These are phyloP conservation scores for Aspergillus terreus DNA, from an alignment of 2,329 filamentous ascomycete genomes.

Conservation along the genomic window DNA sequence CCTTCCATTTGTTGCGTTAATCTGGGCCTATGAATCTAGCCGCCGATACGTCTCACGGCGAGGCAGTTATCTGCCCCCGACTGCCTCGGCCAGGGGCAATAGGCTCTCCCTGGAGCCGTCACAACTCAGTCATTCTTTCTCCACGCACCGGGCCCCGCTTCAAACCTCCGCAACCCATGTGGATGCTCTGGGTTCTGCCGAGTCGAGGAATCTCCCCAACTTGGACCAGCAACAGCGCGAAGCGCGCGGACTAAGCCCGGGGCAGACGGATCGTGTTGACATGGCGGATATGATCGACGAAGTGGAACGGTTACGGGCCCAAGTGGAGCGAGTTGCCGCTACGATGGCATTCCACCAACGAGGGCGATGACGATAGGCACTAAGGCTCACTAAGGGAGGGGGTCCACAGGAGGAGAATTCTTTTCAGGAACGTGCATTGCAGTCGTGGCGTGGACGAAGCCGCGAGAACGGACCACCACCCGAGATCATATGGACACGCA, in stretches of 20 bases:
- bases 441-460: not conserved
- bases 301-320: slow-evolving; percentile 31
- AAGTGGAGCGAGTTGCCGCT: slow-evolving; percentile 32
- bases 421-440: slow-evolving; percentile 2
- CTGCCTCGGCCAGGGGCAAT: slow-evolving; percentile 14
- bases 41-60: slow-evolving; percentile 25
- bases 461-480: slow-evolving; percentile 4
- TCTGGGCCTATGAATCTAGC: slow-evolving; percentile 52
- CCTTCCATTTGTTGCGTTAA: slow-evolving; percentile 54
- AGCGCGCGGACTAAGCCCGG: slow-evolving; percentile 20
- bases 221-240: slow-evolving; percentile 17
- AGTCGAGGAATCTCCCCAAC: slow-evolving; percentile 14
- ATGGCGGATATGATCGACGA: slow-evolving; percentile 32
- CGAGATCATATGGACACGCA: slow-evolving; percentile 14
- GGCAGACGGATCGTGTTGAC: slow-evolving; percentile 21
- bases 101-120: slow-evolving; percentile 17
- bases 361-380: slow-evolving; percentile 9
- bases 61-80: slow-evolving; percentile 20
- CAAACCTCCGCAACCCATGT: slow-evolving; percentile 21
- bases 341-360: slow-evolving; percentile 23
- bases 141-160: slow-evolving; percentile 23
- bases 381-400: not conserved
- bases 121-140: slow-evolving; percentile 15
- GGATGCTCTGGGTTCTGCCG: slow-evolving; percentile 17
- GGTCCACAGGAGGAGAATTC: not conserved